Percentiles rank a stretch among this genome's conserved stretches.
These are phyloP conservation scores for Oehlia diaphana DNA, from an alignment of 192 early-diverging fungal genomes.

Conservation along the genomic window DNA sequence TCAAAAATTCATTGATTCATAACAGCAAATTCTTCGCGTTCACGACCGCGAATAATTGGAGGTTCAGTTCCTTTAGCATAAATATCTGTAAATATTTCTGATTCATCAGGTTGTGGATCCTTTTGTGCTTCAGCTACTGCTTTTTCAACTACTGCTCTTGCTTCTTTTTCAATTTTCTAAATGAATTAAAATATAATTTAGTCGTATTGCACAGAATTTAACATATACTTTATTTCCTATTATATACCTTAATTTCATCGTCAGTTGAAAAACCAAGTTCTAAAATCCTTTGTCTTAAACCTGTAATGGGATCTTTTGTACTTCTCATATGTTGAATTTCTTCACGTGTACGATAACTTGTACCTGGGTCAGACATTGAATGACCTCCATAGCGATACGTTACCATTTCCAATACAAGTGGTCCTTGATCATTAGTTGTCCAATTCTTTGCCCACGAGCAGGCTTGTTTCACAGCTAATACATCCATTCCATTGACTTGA, in stretches of 20 bases:
- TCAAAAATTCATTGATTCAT: neutral
- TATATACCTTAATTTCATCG: slow-evolving; percentile 78
- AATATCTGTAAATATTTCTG: slow-evolving; percentile 80
- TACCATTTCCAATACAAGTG: slow-evolving; percentile 91
- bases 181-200: neutral
- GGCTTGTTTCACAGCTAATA: slow-evolving; percentile 88
- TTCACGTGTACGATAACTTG: slow-evolving; percentile 98
- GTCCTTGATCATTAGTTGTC: slow-evolving; percentile 79
- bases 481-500: slow-evolving; percentile 92
- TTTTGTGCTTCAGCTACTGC: slow-evolving; percentile 83
- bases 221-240: neutral
- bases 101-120: slow-evolving; percentile 65
- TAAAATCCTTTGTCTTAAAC: slow-evolving; percentile 82
- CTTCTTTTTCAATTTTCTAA: slow-evolving; percentile 82
- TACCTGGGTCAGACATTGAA: slow-evolving; percentile 99
- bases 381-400: slow-evolving; percentile 99
- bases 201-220: neutral
- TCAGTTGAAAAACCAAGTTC: slow-evolving; percentile 71
- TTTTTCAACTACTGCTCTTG: slow-evolving; percentile 81
- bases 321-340: slow-evolving; percentile 98
- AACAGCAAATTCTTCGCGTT: slow-evolving; percentile 65
- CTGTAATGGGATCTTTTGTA: slow-evolving; percentile 90
- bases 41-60: slow-evolving; percentile 75
- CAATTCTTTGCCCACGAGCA: slow-evolving; percentile 83
- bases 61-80: slow-evolving; percentile 80